These are phyloP conservation scores for Arthrocladium fulminans DNA, from an alignment of 2,329 filamentous ascomycete species.

Conservation along the genomic window DNA sequence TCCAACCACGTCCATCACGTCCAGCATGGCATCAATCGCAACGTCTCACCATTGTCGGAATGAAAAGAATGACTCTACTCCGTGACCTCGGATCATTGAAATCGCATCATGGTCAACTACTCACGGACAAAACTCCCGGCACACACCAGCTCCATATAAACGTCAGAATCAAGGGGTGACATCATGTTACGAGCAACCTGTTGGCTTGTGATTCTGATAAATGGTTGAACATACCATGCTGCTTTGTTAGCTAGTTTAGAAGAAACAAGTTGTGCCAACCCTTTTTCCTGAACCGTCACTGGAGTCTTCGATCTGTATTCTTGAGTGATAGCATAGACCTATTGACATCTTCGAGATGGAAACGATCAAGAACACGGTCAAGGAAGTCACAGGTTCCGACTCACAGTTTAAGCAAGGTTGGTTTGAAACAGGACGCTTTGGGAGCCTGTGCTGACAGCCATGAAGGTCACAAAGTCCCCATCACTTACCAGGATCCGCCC, in stretches of 20 bases:
- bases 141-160: neutral
- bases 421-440: conserved; percentile 3
- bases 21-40: too few relatives aligned
- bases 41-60: too few relatives aligned
- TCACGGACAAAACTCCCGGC: neutral
- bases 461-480: conserved; percentile 42
- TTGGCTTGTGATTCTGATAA: neutral
- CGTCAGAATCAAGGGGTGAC: neutral
- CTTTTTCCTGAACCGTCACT: too few relatives aligned
- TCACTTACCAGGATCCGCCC: conserved; percentile 45
- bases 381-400: conserved; percentile 20
- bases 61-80: too few relatives aligned
- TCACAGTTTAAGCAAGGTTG: conserved; percentile 30
- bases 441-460: conserved; percentile 4
- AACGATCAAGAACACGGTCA: conserved; percentile 24
- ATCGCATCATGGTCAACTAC: neutral
- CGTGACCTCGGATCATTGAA: too few relatives aligned
- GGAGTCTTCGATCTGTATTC: too few relatives aligned
- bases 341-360: too few relatives aligned
- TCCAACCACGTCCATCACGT: too few relatives aligned
- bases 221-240: neutral
- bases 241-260: neutral
- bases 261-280: neutral
- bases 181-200: neutral
- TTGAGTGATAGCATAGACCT: too few relatives aligned